phyloP scores from a whole-genome alignment of 768 basidiomycete species.

The Roridomyces roridus region DNA sequence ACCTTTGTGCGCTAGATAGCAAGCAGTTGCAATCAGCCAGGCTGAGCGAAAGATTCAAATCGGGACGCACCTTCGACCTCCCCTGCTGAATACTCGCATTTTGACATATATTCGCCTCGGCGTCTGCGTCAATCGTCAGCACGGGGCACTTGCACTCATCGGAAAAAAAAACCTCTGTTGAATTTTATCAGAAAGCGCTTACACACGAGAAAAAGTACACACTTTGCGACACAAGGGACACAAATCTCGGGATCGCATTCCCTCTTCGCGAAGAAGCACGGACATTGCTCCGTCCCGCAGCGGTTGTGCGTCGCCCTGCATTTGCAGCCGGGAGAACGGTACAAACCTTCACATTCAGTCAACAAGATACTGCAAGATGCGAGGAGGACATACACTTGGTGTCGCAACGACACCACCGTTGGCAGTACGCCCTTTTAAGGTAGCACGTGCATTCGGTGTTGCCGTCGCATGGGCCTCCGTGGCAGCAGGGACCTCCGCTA shows the following conservation, averaged over 20 bases:
- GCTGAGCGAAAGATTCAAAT: no score
- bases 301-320: conserved; percentile 40
- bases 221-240: conserved; percentile 55
- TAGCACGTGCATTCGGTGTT: conserved; percentile 55
- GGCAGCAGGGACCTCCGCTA: conserved; percentile 59
- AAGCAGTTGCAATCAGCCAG: conserved; percentile 7
- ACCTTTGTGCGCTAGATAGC: conserved; percentile 46
- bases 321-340: conserved; percentile 62
- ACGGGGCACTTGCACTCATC: no score
- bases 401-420: conserved; percentile 59
- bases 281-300: conserved; percentile 53
- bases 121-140: conserved; percentile 22
- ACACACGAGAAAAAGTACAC: conserved; percentile 28
- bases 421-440: conserved; percentile 57
- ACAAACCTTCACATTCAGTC: no score
- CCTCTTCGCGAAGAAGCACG: conserved; percentile 53
- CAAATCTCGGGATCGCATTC: conserved; percentile 80
- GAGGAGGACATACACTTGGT: conserved; percentile 58
- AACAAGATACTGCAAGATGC: no score
- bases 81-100: conserved; percentile 58
- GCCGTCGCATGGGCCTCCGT: conserved; percentile 59
- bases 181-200: neutral
- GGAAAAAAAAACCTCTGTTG: no score
- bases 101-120: conserved; percentile 41
- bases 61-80: conserved; percentile 50